phyloP scores from a whole-genome alignment of 2,329 filamentous ascomycete genomes.

The Lasiodiplodia theobromae region DNA sequence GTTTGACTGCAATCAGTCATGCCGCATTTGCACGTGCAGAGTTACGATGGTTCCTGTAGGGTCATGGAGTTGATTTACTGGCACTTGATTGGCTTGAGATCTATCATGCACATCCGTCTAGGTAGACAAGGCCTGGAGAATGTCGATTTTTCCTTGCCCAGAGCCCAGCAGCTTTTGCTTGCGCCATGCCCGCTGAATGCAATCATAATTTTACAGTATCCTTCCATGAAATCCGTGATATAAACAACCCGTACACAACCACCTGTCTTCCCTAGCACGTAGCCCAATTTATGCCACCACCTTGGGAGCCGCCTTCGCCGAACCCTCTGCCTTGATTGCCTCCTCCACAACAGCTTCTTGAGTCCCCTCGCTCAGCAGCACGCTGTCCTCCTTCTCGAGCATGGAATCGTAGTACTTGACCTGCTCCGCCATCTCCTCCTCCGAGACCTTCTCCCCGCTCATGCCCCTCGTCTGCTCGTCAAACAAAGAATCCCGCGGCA shows the following conservation, averaged over 20 bases:
- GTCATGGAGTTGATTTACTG: background rate
- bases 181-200: background rate
- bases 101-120: background rate
- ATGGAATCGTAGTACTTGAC: constrained; percentile 12
- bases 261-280: background rate
- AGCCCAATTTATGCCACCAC: background rate
- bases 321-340: background rate
- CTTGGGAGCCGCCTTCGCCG: background rate
- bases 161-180: background rate
- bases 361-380: constrained; percentile 10
- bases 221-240: constrained; percentile 19
- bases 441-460: constrained; percentile 37
- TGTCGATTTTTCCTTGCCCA: background rate
- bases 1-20: background rate
- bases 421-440: constrained; percentile 19
- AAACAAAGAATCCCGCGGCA: constrained; percentile 58
- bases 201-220: constrained; percentile 23
- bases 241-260: constrained; percentile 6
- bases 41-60: background rate
- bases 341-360: constrained; percentile 9
- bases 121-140: background rate
- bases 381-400: constrained; percentile 19
- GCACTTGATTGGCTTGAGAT: background rate
- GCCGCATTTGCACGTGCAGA: background rate
- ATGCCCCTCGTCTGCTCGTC: constrained; percentile 37